Evolutionary conservation across 2,329 filamentous ascomycete species (phyloP), one percentile per base, ranked within the genome.

Genomic region (Sporothrix globosa): DNA sequence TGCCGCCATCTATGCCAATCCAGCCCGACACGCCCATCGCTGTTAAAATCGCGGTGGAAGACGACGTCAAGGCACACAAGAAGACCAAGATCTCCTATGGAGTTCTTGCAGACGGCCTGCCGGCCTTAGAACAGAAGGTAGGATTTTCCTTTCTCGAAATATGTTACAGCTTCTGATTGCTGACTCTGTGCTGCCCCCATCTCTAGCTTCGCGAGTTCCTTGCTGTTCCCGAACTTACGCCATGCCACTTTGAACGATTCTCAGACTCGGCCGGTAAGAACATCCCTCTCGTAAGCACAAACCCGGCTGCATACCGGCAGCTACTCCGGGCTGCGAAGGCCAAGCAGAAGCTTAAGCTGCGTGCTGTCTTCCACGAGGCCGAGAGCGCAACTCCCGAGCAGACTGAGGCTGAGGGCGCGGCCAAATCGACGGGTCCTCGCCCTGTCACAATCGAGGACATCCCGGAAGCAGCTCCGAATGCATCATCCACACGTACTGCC

Each of bases 311-410:
- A 77, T 99, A 97, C 86, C 98, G 97, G 85, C 96, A 97, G 79
- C 90, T 99, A 54, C 95, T 96, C 79, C 91, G 96, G 77, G 96
- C 96, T 75, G 96, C 96, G 74, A 99, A 97, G 84, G 96, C 96
- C 50, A 99, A 99, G 86, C 89, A 94, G 74, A 99, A 98, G 89
- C 90, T 99, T 75, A 94, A 96, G 81, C 87, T 99, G 72, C 92
- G 89, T 75, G 90, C 92, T 50, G 90, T 87, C 50, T 39, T 69
- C 27, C 70, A 14, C 63, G 68, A 24, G 11, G 3, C 41, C 6
- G 21, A 17, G 4, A 27, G 21, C 50, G 11, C 50, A 13, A 24
- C 21, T 5, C 24, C 50, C 19, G 56, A 21, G 2, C 54, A 58
- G 30, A 41, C n/a, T 10, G 34, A 24, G 11, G 10, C n/a, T n/a